phyloP scores from a whole-genome alignment of 2,329 filamentous ascomycete genomes.

The Trichoderma sp. region DNA sequence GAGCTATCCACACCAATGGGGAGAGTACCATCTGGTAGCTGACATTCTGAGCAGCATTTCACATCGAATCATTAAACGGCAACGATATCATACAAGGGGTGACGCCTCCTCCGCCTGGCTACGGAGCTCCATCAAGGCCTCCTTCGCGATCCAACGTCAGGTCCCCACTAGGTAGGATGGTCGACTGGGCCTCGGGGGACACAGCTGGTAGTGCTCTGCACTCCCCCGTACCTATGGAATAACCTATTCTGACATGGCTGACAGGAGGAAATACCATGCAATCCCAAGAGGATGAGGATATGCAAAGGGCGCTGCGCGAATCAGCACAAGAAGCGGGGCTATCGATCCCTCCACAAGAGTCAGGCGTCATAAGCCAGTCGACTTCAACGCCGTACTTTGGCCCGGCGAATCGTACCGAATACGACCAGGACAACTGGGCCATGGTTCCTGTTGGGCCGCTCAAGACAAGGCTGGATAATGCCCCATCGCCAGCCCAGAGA shows the following conservation, averaged over 20 bases:
- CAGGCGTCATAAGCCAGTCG: conserved; percentile 47
- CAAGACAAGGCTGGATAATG: conserved; percentile 27
- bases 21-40: conserved; percentile 22
- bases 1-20: background rate
- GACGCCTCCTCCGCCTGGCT: conserved; percentile 43
- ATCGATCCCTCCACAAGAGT: conserved; percentile 47
- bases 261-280: conserved; percentile 40
- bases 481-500: conserved; percentile 43
- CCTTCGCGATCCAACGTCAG: conserved; percentile 60
- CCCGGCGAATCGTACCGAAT: conserved; percentile 57
- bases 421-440: conserved; percentile 59
- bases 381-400: conserved; percentile 54
- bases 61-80: conserved; percentile 55
- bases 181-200: conserved; percentile 49
- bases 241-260: conserved; percentile 29
- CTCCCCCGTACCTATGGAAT: conserved; percentile 18
- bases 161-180: conserved; percentile 56
- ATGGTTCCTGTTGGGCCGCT: conserved; percentile 50
- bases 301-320: conserved; percentile 57
- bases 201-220: conserved; percentile 41
- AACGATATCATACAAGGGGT: conserved; percentile 46
- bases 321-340: conserved; percentile 57
- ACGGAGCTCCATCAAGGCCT: conserved; percentile 59
- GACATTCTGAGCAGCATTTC: conserved; percentile 48
- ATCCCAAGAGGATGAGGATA: conserved; percentile 56